These are phyloP conservation scores for Suhomyces ambrosiae DNA, from an alignment of 1,139 yeast species.

Conservation along the genomic window DNA sequence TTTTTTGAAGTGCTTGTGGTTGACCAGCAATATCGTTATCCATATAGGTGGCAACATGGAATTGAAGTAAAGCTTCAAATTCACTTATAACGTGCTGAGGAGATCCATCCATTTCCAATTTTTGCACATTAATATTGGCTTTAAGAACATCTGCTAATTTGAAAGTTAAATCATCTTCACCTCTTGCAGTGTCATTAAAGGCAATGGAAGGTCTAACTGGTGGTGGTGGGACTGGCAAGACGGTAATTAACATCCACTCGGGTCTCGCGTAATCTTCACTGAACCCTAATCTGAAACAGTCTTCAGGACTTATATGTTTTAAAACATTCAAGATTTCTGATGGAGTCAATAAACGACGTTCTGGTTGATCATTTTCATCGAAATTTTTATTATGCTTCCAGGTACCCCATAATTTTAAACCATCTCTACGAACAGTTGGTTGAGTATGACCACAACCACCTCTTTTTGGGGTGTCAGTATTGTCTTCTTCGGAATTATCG, in stretches of 20 bases:
- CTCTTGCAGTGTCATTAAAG: slow-evolving; percentile 97
- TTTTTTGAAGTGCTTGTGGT: slow-evolving; percentile 97
- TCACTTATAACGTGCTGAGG: slow-evolving; percentile 98
- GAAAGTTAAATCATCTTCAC: slow-evolving; percentile 98
- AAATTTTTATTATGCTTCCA: slow-evolving; percentile 86
- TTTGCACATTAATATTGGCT: slow-evolving; percentile 94
- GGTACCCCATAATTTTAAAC: slow-evolving; percentile 92
- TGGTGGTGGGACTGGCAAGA: slow-evolving; percentile 99
- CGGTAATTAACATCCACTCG: slow-evolving; percentile 97
- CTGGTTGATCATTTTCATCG: slow-evolving; percentile 89
- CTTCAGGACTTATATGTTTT: slow-evolving; percentile 86
- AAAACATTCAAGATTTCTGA: slow-evolving; percentile 88
- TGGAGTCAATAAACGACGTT: slow-evolving; percentile 85
- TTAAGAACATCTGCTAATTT: slow-evolving; percentile 95
- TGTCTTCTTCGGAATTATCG: slow-evolving; percentile 70
- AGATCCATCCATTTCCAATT: slow-evolving; percentile 96
- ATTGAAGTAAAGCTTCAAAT: slow-evolving; percentile 91
- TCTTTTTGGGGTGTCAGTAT: slow-evolving; percentile 53
- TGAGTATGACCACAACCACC: slow-evolving; percentile 99
- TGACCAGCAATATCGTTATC: slow-evolving; percentile 99
- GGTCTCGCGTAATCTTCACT: slow-evolving; percentile 97
- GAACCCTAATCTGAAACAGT: slow-evolving; percentile 80
- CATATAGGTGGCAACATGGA: slow-evolving; percentile 99
- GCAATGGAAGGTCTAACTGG: slow-evolving; percentile 99
- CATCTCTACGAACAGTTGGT: slow-evolving; percentile 95